Conservation (phyloP, 768 basidiomycete genomes). For the Chalciporus piperatus region DNA sequence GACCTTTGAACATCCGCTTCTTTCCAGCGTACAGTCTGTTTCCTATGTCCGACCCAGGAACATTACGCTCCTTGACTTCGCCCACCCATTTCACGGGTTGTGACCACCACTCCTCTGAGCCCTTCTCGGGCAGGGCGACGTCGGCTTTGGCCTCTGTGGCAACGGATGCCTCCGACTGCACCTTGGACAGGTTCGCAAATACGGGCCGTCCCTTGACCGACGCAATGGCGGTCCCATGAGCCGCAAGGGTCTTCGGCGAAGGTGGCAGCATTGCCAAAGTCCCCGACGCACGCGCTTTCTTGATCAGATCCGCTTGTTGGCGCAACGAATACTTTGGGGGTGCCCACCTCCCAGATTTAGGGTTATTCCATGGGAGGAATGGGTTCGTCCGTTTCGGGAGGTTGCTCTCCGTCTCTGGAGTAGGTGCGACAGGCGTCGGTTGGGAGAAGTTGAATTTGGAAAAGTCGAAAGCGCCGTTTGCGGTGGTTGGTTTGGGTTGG, state of each 20-base stretch:
- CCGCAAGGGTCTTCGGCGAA: slow-evolving; percentile 51
- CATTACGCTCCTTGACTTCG: slow-evolving; percentile 36
- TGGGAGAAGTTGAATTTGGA: slow-evolving; percentile 21
- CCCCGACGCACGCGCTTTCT: slow-evolving; percentile 57
- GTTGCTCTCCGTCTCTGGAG: slow-evolving; percentile 8
- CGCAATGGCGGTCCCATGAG: slow-evolving; percentile 22
- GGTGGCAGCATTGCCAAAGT: slow-evolving; percentile 63
- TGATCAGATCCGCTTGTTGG: slow-evolving; percentile 75
- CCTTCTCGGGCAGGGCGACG: neutral
- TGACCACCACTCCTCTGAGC: slow-evolving; percentile 15
- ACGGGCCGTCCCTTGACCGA: slow-evolving; percentile 15
- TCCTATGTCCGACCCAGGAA: slow-evolving; percentile 52
- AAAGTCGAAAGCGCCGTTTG: slow-evolving; percentile 12
- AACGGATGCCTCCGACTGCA: neutral
- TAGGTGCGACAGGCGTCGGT: neutral
- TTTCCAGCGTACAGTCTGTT: slow-evolving; percentile 68
- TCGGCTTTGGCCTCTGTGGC: neutral
- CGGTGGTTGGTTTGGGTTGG: slow-evolving; percentile 10
- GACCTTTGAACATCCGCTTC: slow-evolving; percentile 92
- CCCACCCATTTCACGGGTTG: slow-evolving; percentile 41
- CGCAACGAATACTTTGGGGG: slow-evolving; percentile 71
- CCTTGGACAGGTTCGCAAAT: slow-evolving; percentile 1
- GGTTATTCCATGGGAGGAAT: slow-evolving; percentile 63
- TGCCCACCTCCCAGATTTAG: slow-evolving; percentile 61
- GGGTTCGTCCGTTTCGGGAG: slow-evolving; percentile 49